These are phyloP conservation scores for Cronartium quercuum DNA, from an alignment of 1,284 basidiomycete genomes.

Conservation along the genomic window DNA sequence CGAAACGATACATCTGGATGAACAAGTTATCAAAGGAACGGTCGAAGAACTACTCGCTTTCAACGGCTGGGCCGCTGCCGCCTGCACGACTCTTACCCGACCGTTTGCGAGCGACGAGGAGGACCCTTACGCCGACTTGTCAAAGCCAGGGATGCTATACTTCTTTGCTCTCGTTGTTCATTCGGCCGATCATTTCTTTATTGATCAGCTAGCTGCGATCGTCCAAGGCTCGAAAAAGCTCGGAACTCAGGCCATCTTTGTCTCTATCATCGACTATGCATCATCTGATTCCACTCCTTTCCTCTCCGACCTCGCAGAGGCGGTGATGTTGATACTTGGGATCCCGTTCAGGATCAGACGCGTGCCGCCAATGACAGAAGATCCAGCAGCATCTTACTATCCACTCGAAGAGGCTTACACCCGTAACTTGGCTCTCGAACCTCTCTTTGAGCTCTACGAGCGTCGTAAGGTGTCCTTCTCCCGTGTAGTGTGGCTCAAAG, in stretches of 20 bases:
- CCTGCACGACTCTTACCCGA: conserved; percentile 78
- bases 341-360: conserved; percentile 82
- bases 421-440: conserved; percentile 81
- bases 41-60: conserved; percentile 83
- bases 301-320: conserved; percentile 81
- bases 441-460: conserved; percentile 70
- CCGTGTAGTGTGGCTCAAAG: conserved; percentile 89
- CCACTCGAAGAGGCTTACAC: conserved; percentile 86
- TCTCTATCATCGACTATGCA: conserved; percentile 90
- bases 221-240: conserved; percentile 83
- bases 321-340: conserved; percentile 78
- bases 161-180: conserved; percentile 88
- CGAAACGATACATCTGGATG: conserved; percentile 77
- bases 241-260: conserved; percentile 78
- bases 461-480: conserved; percentile 73
- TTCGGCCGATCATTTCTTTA: conserved; percentile 92
- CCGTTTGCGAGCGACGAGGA: conserved; percentile 84
- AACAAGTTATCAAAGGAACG: conserved; percentile 65
- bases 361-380: conserved; percentile 78
- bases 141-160: conserved; percentile 75
- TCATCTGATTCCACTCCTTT: conserved; percentile 88
- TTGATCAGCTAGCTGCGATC: conserved; percentile 91
- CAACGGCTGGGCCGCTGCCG: conserved; percentile 98
- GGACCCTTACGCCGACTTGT: conserved; percentile 79
- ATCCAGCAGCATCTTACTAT: conserved; percentile 79